These are phyloP conservation scores for Didymella keratinophila DNA, from an alignment of 2,329 filamentous ascomycete species.

Conservation along the genomic window DNA sequence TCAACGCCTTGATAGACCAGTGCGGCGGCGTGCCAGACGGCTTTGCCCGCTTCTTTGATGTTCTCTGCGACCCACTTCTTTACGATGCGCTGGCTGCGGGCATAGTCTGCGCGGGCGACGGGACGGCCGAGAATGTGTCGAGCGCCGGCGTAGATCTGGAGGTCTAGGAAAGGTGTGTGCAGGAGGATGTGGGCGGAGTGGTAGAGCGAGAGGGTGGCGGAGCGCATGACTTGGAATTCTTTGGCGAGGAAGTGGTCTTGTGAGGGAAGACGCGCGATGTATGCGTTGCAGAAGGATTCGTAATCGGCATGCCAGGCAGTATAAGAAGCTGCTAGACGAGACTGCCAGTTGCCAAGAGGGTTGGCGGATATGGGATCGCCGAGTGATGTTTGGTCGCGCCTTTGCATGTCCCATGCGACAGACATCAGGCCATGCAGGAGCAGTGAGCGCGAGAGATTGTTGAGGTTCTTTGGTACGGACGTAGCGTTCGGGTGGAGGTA, in stretches of 20 bases:
- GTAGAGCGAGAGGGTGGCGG: constrained; percentile 64
- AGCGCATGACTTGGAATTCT: constrained; percentile 59
- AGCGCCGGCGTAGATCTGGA: constrained; percentile 69
- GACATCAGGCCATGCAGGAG: constrained; percentile 70
- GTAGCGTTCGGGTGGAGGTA: constrained; percentile 59
- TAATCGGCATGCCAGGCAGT: constrained; percentile 67
- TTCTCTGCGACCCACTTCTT: constrained; percentile 58
- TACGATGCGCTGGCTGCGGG: constrained; percentile 60
- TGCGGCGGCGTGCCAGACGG: constrained; percentile 63
- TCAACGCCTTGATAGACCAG: constrained; percentile 61
- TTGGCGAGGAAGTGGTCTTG: constrained; percentile 41
- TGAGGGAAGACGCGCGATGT: constrained; percentile 35
- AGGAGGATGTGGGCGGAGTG: constrained; percentile 66
- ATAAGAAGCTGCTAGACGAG: constrained; percentile 62
- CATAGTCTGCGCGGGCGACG: constrained; percentile 60
- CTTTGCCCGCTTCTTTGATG: constrained; percentile 50
- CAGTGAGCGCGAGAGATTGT: constrained; percentile 62
- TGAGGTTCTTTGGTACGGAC: constrained; percentile 52
- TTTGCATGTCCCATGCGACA: constrained; percentile 67
- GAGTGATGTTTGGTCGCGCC: constrained; percentile 68
- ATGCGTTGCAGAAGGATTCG: constrained; percentile 58
- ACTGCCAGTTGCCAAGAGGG: constrained; percentile 59
- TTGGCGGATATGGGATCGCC: constrained; percentile 51
- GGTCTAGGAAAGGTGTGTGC: constrained; percentile 66
- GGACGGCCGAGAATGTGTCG: constrained; percentile 65